These are phyloP conservation scores for Lonicera japonica DNA, from an alignment of 129 eudicot genomes.

Conservation along the genomic window DNA sequence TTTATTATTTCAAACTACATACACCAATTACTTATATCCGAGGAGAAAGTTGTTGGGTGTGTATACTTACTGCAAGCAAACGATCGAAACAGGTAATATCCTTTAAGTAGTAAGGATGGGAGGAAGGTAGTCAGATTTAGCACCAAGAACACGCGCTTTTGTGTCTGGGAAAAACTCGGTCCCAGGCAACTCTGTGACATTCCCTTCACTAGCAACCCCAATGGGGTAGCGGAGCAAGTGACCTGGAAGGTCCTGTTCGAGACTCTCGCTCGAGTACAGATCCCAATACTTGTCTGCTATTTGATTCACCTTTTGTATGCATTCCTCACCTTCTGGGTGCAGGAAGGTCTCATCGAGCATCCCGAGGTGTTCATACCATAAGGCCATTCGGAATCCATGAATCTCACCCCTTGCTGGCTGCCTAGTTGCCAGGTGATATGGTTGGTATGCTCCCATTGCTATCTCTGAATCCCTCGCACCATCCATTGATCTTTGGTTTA, in stretches of 20 bases:
- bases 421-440: conserved; percentile 42
- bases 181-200: conserved; percentile 57
- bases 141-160: conserved; percentile 59
- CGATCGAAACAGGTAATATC: not conserved
- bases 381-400: conserved; percentile 77
- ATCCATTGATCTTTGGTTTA: conserved; percentile 84
- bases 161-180: conserved; percentile 74
- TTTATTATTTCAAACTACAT: no score
- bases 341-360: conserved; percentile 63
- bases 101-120: conserved; percentile 66
- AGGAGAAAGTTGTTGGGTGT: not conserved
- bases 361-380: conserved; percentile 88
- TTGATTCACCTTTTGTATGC: conserved; percentile 48
- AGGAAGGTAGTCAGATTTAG: conserved; percentile 61
- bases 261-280: conserved; percentile 46
- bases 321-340: conserved; percentile 49
- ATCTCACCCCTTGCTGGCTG: conserved; percentile 65
- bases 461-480: conserved; percentile 77
- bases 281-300: conserved; percentile 72
- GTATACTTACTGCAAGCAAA: not conserved
- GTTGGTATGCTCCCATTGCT: conserved; percentile 86
- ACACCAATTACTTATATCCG: not conserved
- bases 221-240: conserved; percentile 77
- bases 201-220: conserved; percentile 44
- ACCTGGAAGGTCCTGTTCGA: conserved; percentile 65